Evolutionary conservation across 1,139 yeast genomes (phyloP).

Genomic region (Zygotorulaspora mrakii): DNA sequence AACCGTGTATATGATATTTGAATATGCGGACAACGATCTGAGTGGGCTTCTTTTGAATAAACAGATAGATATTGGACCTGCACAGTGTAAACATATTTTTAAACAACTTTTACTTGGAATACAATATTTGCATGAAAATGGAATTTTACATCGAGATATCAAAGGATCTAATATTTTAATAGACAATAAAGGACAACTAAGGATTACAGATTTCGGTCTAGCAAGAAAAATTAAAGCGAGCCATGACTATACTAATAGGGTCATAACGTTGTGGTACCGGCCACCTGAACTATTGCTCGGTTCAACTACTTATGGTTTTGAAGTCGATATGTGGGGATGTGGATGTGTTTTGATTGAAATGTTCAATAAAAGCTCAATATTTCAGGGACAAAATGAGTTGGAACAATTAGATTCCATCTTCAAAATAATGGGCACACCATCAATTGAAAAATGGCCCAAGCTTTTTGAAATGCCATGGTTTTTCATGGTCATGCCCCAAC

Average conservation of each 20-base stretch:
- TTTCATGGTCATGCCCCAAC: conserved; percentile 67
- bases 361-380: conserved; percentile 68
- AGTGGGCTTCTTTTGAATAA: conserved; percentile 85
- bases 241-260: conserved; percentile 77
- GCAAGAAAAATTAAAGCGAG: conserved; percentile 70
- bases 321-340: conserved; percentile 95
- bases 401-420: conserved; percentile 76
- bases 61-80: conserved; percentile 54
- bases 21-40: conserved; percentile 89
- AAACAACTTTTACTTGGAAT: conserved; percentile 77
- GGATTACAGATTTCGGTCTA: conserved; percentile 91
- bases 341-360: conserved; percentile 87
- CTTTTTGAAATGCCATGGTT: conserved; percentile 84
- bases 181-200: conserved; percentile 65
- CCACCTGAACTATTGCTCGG: conserved; percentile 94
- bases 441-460: conserved; percentile 70
- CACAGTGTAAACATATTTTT: conserved; percentile 74
- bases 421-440: conserved; percentile 85
- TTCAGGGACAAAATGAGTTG: conserved; percentile 86
- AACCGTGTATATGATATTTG: conserved; percentile 84
- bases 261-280: conserved; percentile 93
- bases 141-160: conserved; percentile 87
- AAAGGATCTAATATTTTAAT: conserved; percentile 88
- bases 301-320: conserved; percentile 83
- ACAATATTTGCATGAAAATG: conserved; percentile 70